phyloP scores from a whole-genome alignment of 169 alveolate genomes.

The Plasmodium adleri region DNA sequence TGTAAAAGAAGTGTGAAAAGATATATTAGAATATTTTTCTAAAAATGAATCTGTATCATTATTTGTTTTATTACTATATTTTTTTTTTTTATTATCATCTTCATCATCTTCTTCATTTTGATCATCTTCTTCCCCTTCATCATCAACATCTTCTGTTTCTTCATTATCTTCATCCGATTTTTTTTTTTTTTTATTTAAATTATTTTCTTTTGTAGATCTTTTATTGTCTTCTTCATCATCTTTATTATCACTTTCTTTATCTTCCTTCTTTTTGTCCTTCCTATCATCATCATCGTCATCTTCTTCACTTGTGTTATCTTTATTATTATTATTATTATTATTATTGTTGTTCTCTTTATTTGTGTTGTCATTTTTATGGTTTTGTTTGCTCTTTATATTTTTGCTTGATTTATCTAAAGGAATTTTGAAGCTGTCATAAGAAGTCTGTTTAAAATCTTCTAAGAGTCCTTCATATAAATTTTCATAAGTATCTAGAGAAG shows the following conservation, averaged over 20 bases:
- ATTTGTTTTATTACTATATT: not conserved
- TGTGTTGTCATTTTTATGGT: not conserved
- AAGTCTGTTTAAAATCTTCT: slow-evolving; percentile 38
- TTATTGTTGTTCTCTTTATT: not conserved
- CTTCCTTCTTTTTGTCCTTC: not conserved
- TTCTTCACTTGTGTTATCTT: not conserved
- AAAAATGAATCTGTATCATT: slow-evolving; percentile 33
- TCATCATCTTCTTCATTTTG: not conserved
- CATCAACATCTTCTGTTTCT: not conserved
- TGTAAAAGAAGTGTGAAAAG: not conserved
- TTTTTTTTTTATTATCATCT: slow-evolving; percentile 9
- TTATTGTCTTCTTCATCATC: not conserved
- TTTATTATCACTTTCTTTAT: not conserved
- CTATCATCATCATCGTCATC: not conserved
- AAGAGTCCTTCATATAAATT: slow-evolving; percentile 58
- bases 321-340: not conserved
- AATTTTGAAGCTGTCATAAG: slow-evolving; percentile 36
- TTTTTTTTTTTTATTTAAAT: not conserved
- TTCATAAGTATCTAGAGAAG: slow-evolving; percentile 55
- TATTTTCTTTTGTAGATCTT: not conserved
- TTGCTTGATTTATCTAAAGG: slow-evolving; percentile 40
- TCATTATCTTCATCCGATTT: slow-evolving; percentile 23
- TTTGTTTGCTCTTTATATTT: not conserved
- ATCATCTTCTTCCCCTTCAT: not conserved
- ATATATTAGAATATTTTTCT: not conserved